A percentile compares a stretch with the other conserved stretches of the same genome.
Conservation (phyloP, 495 filamentous ascomycete species). For the Xylaria bambusicola region DNA sequence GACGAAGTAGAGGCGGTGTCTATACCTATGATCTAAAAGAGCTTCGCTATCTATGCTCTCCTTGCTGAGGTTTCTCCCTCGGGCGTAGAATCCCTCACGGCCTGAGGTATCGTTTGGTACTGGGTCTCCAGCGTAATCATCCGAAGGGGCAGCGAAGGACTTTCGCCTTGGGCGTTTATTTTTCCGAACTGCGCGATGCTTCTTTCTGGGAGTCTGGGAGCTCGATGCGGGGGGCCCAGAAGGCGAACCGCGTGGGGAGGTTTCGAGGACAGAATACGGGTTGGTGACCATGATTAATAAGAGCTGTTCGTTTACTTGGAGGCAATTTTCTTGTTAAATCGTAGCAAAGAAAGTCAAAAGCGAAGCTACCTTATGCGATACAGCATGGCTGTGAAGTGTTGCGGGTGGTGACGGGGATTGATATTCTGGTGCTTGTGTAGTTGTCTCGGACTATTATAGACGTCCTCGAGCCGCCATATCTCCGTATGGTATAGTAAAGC, state of each 20-base stretch:
- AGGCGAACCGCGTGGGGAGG: conserved; percentile 17
- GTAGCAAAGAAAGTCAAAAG: not conserved
- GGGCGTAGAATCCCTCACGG: conserved; percentile 59
- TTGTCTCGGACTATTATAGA: too few relatives aligned
- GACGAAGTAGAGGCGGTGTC: not conserved
- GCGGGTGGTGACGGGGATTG: too few relatives aligned
- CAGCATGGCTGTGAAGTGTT: too few relatives aligned
- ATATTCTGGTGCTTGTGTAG: too few relatives aligned
- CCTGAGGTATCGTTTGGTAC: conserved; percentile 34
- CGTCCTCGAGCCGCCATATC: too few relatives aligned
- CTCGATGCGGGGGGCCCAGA: conserved; percentile 18
- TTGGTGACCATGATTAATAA: conserved; percentile 28
- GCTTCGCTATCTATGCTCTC: conserved; percentile 82
- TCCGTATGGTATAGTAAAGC: too few relatives aligned
- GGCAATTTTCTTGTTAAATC: not conserved
- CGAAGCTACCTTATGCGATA: not conserved
- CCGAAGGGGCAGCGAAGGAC: conserved; percentile 59
- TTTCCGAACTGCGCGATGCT: conserved; percentile 51
- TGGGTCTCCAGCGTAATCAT: conserved; percentile 45
- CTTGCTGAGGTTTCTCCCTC: conserved; percentile 63
- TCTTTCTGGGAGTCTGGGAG: conserved; percentile 35
- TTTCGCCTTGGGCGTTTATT: conserved; percentile 64
- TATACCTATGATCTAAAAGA: conserved; percentile 78
- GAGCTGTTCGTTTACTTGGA: not conserved
- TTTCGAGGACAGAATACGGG: conserved; percentile 29